Evolutionary conservation across 176 grass and related monocot species (phyloP), one percentile per base, ranked within the genome.

Genomic region (sorghum (Sorghum bicolor)): DNA sequence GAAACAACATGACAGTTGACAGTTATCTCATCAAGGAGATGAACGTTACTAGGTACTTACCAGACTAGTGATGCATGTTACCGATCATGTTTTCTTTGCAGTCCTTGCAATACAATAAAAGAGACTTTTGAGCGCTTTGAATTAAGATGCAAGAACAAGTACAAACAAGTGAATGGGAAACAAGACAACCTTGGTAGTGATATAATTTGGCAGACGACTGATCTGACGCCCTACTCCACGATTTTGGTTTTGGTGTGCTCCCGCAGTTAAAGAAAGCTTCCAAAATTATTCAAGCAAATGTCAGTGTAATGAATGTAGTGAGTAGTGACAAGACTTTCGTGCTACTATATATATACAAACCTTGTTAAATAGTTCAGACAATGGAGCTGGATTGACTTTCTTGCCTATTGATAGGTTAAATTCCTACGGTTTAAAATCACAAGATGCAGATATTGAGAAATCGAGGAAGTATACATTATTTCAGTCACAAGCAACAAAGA

Each of bases 331-430:
- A 65, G 24, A 13, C 2, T 36, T 74, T 24, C 52, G 1, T 72
- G 17, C 2, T 24, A 3, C 32, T 33, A 25, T 24, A 30, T 67
- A 26, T 9, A 10, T 55, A 57, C 17, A 53, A 52, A 94, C 94
- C 89, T 94, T 92, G 73, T 94, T 94, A 87, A 97, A 94, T 19
- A 97, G 86, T 65, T 92, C 92, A 22, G 92, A 87, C 73, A 97
- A 88, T 31, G 92, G 89, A 85, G 66, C 39, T 9, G 74, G 87
- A 41, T 92, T 91, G 58, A 32, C 47, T 65, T 85, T 94, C 76
- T 62, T 88, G 25, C 82, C 78, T 43, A 83, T 90, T 77, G 89
- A 90, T 63, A 97, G 78, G 10, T 94, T 92, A 63, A 90, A 89
- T 80, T 92, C 92, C 94, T 97, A 89, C 29, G n/a, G 77, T 66